These are phyloP conservation scores for Parachaetomium inaequale DNA, from an alignment of 495 filamentous ascomycete genomes.

Conservation along the genomic window DNA sequence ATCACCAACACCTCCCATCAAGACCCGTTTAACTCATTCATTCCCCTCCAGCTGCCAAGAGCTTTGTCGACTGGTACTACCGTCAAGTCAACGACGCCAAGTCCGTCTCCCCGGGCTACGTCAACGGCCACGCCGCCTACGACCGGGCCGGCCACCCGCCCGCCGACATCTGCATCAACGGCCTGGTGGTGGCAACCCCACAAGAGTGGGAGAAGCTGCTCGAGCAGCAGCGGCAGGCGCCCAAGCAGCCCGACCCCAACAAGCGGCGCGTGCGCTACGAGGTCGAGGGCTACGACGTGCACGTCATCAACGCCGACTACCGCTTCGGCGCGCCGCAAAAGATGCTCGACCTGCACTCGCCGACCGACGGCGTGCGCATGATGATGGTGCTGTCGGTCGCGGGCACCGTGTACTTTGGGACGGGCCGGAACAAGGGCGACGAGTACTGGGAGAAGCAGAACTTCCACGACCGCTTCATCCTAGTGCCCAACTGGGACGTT, in stretches of 20 bases:
- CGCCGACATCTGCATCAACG: constrained; percentile 49
- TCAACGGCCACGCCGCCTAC: constrained; percentile 36
- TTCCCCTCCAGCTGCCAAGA: constrained; percentile 35
- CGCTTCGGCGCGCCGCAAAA: constrained; percentile 35
- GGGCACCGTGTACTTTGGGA: constrained; percentile 51
- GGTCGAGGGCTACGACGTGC: constrained; percentile 64
- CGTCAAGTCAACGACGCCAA: constrained; percentile 33
- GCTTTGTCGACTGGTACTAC: constrained; percentile 45
- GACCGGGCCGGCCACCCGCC: constrained; percentile 28
- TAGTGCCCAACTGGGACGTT: constrained; percentile 69
- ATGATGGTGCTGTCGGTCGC: constrained; percentile 65
- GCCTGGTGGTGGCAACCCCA: constrained; percentile 32
- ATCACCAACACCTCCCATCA: neutral
- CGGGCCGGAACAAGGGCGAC: constrained; percentile 16
- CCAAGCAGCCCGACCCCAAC: constrained; percentile 12
- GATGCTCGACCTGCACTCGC: constrained; percentile 25
- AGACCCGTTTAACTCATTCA: constrained; percentile 8
- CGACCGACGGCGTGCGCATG: constrained; percentile 51
- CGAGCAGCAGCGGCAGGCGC: constrained; percentile 30
- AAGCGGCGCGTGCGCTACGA: constrained; percentile 45
- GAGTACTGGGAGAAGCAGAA: constrained; percentile 52
- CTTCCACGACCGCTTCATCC: constrained; percentile 71
- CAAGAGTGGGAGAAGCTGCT: constrained; percentile 41
- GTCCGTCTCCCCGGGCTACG: constrained; percentile 36
- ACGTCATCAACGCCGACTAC: constrained; percentile 67